phyloP scores from a whole-genome alignment of 768 basidiomycete genomes.

The Trichaptum fuscoviolaceum region DNA sequence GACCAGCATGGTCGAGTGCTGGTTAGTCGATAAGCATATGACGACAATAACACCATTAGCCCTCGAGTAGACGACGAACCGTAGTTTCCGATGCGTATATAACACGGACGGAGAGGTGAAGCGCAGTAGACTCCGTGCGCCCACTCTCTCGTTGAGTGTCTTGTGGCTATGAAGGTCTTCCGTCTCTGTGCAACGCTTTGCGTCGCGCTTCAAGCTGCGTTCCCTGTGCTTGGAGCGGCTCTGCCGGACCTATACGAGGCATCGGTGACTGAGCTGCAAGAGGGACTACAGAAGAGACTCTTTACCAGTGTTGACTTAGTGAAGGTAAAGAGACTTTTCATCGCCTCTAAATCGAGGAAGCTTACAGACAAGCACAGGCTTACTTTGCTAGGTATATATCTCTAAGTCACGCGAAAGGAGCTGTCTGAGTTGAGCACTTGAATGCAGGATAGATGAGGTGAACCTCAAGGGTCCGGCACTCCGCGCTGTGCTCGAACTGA shows the following conservation, averaged over 20 bases:
- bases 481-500: constrained; percentile 55
- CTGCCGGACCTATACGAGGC: constrained; percentile 58
- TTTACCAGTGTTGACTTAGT: constrained; percentile 62
- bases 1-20: not conserved
- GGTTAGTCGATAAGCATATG: not conserved
- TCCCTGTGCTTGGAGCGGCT: constrained; percentile 7
- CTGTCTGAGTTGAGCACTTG: too few relatives aligned
- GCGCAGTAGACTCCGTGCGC: not conserved
- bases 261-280: constrained; percentile 48
- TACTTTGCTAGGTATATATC: not conserved
- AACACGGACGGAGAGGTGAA: not conserved
- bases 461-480: constrained; percentile 53
- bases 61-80: too few relatives aligned
- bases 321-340: constrained; percentile 33
- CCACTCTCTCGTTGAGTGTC: not conserved
- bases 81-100: not conserved
- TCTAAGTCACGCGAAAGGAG: too few relatives aligned
- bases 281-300: constrained; percentile 40
- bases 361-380: not conserved
- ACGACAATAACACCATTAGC: not conserved
- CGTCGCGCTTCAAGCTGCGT: not conserved
- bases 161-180: not conserved
- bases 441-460: constrained; percentile 67
- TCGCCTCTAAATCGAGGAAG: not conserved
- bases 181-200: not conserved